These are phyloP conservation scores for Dysphania ambrosioides DNA, from an alignment of 148 eudicot genomes.

Conservation along the genomic window DNA sequence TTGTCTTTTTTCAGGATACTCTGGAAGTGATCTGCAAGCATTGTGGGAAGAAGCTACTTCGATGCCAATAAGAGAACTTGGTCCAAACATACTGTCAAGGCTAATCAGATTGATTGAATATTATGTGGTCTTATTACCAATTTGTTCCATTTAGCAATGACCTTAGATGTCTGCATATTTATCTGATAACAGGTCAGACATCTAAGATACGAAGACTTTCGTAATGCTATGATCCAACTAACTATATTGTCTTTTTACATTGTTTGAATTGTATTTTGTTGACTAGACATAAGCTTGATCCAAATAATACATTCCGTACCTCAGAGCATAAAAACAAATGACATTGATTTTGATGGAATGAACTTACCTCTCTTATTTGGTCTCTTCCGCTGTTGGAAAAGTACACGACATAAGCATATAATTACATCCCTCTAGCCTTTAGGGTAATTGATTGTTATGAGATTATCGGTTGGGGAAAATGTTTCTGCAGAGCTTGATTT, in stretches of 20 bases:
- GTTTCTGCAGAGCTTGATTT: too few species aligned
- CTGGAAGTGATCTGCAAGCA: conserved; percentile 96
- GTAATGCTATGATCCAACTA: conserved; percentile 71
- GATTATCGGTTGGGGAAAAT: too few species aligned
- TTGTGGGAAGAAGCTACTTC: conserved; percentile 97
- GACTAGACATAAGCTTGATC: not conserved
- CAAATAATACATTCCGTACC: too few species aligned
- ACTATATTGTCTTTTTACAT: not conserved
- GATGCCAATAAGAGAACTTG: conserved; percentile 99
- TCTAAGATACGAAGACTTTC: conserved; percentile 68
- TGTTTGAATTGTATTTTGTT: conserved; percentile 3
- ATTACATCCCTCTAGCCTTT: too few species aligned
- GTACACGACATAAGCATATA: too few species aligned
- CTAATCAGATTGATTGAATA: conserved; percentile 58
- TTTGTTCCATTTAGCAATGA: conserved; percentile 5
- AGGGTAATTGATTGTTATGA: too few species aligned
- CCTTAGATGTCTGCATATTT: not conserved
- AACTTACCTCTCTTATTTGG: too few species aligned
- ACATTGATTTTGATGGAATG: too few species aligned
- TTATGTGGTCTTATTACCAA: not conserved
- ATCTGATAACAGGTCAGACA: conserved; percentile 61
- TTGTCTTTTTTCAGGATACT: conserved; percentile 56
- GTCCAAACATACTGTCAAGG: conserved; percentile 75
- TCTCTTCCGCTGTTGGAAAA: too few species aligned
- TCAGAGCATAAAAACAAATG: too few species aligned